Evolutionary conservation across 768 basidiomycete species (phyloP).

Genomic region (Lactarius akahatsu): DNA sequence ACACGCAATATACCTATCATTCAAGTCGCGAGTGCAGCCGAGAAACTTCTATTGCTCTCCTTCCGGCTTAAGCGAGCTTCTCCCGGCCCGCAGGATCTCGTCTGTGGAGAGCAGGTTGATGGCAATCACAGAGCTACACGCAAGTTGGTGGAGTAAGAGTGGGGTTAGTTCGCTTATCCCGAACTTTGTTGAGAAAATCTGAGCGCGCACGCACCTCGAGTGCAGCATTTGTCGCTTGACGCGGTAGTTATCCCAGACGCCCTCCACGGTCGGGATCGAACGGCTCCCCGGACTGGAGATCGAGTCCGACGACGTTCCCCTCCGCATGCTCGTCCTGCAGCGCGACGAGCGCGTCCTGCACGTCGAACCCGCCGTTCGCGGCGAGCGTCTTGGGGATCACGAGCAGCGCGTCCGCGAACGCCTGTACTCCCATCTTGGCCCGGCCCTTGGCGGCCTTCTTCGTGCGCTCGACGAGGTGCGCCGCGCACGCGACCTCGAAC

Average conservation of each 20-base stretch:
- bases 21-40: conserved; percentile 1
- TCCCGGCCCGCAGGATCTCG: conserved; percentile 89
- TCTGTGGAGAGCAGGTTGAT: conserved; percentile 94
- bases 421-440: conserved; percentile 95
- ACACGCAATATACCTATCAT: not conserved
- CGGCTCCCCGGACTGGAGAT: conserved; percentile 91
- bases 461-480: conserved; percentile 72
- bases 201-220: conserved; percentile 65
- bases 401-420: conserved; percentile 91
- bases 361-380: conserved; percentile 94
- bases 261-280: conserved; percentile 95
- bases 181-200: conserved; percentile 15
- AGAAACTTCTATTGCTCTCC: conserved; percentile 50
- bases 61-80: conserved; percentile 83
- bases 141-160: conserved; percentile 1
- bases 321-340: conserved; percentile 96
- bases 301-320: conserved; percentile 88
- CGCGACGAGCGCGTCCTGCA: conserved; percentile 90
- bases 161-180: conserved; percentile 31
- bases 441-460: conserved; percentile 91
- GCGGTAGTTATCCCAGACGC: conserved; percentile 98
- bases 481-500: conserved; percentile 91
- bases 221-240: conserved; percentile 99
- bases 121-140: conserved; percentile 83
- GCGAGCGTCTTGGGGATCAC: conserved; percentile 97